Evolutionary conservation across 108 stramenopile genomes (phyloP), one percentile per base, ranked within the genome.

Genomic region (Cyclotella kingstonii): DNA sequence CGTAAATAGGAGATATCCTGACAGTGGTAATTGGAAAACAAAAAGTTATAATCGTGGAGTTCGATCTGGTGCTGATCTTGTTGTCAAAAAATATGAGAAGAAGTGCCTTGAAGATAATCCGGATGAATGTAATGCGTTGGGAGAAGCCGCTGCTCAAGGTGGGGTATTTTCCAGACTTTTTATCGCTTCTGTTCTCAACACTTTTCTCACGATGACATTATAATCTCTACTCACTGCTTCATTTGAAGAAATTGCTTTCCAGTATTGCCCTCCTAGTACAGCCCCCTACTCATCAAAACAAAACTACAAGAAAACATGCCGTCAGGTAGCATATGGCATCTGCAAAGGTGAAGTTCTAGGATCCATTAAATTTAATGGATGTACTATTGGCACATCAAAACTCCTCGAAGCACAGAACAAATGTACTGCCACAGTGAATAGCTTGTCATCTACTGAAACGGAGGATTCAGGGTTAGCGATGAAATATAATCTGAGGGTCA

Each of bases 271-370:
- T 26, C 39, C 36, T 26, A 25, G 19, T 14, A 5, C 21, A 8
- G 10, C 12, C 15, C 39, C 39, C 17, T n/a, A n/a, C n/a, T n/a
- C n/a, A n/a, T n/a, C n/a, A n/a, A n/a, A n/a, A n/a, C n/a, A n/a
- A n/a, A 39, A 56, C n/a, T 53, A 42, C 40, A 64, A 53, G 63
- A 29, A 19, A 5, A 12, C 39, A 1, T 64, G 63, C 22, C 63
- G 63, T 26, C 19, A 45, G 4, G 42, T 41, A 19, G 63, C 52
- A 0, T 26, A 33, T 44, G 33, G 42, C 8, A 41, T 44, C 4
- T 64, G 63, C 41, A 30, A 35, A 23, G 42, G 52, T 43, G 51
- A 44, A 38, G 0, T 64, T 19, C 9, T 19, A 15, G 14, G 34
- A 23, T 9, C 52, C 15, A 43, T 64, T 19, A 33, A 28, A 9